Base-by-base conservation (phyloP, 2,329 filamentous ascomycete genomes). In the Ophiocordyceps camponoti-leonardi region DNA sequence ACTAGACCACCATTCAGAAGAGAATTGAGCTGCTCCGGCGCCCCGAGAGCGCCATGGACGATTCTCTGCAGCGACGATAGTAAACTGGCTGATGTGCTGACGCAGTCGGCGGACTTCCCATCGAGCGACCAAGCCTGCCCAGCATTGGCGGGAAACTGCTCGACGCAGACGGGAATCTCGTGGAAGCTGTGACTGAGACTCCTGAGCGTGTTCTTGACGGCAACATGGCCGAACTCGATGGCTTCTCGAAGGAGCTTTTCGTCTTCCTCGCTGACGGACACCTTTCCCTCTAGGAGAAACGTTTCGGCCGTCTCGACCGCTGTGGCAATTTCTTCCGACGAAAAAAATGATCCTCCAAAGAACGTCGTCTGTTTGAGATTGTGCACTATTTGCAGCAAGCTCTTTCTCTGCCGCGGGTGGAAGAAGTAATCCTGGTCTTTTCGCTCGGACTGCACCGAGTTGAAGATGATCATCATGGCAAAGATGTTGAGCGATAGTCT, bases 341-440 rank as follows among this genome's bases (percentile, higher is more conserved):
- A 75, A 54, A 83, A 87, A 43, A 87, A 88, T 0, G 81, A 81
- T 63, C 85, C 88, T 12, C 77, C 79, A 60, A 90, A 93, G 56
- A 94, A 94, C 43, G 83, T 86, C 7, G 85, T 81, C 56, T 92
- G 83, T 18, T 86, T 77, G 41, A 94, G 61, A 55, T 95, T 94
- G 46, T 72, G 73, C 5, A 94, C 81, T 2, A 94, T 66, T 45
- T 76, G 68, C 23, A 79, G 64, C 13, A 94, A 66, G 37, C 72
- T 71, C 49, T 78, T 81, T 28, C 74, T 67, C 53, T 88, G 88
- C 13, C 73, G 77, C 0, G 76, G 73, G 53, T 94, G 83, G 53
- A 95, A 95, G 50, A 96, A 81, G 57, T 94, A 95, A 58, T 95
- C 88, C 46, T 75, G 69, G 53, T 90, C 90, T 0, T 74, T 78